phyloP scores from a whole-genome alignment of 306 rosid genomes.

The Vicia faba region DNA sequence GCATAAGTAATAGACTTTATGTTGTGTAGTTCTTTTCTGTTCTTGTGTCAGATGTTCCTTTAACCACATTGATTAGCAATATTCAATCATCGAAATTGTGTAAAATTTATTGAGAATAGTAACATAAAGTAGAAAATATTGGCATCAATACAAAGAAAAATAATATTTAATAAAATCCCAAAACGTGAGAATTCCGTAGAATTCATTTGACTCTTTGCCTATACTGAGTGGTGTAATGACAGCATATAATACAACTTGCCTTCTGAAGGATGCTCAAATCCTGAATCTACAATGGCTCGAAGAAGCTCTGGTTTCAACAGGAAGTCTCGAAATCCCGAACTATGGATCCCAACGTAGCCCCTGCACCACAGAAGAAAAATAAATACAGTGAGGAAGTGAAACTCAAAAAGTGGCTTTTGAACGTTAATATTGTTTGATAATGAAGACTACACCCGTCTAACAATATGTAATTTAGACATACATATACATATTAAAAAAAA shows the following conservation, averaged over 20 bases:
- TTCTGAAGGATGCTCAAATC: conserved; percentile 88
- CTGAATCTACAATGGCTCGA: conserved; percentile 78
- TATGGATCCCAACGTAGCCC: conserved; percentile 84
- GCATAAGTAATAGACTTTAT: neutral
- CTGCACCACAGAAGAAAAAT: conserved; percentile 43
- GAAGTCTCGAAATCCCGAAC: conserved; percentile 84
- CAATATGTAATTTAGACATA: neutral
- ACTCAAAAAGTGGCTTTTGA: conserved; percentile 6
- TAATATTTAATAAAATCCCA: neutral
- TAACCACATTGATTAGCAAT: neutral
- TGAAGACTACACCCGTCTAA: neutral
- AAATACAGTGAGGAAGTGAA: conserved; percentile 17
- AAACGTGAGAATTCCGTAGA: neutral
- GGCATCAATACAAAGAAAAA: conserved; percentile 10
- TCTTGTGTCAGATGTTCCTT: neutral
- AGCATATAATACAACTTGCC: conserved; percentile 51
- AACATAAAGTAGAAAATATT: conserved; percentile 13
- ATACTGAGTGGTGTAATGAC: neutral
- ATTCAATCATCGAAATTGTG: neutral
- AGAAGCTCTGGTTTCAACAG: conserved; percentile 85
- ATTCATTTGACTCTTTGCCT: neutral
- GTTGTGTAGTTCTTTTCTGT: neutral
- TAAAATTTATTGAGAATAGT: conserved; percentile 14
- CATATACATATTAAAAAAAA: neutral
- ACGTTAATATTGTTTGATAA: neutral